Evolutionary conservation across 2,329 filamentous ascomycete species (phyloP).

Genomic region (Colletotrichum scovillei): DNA sequence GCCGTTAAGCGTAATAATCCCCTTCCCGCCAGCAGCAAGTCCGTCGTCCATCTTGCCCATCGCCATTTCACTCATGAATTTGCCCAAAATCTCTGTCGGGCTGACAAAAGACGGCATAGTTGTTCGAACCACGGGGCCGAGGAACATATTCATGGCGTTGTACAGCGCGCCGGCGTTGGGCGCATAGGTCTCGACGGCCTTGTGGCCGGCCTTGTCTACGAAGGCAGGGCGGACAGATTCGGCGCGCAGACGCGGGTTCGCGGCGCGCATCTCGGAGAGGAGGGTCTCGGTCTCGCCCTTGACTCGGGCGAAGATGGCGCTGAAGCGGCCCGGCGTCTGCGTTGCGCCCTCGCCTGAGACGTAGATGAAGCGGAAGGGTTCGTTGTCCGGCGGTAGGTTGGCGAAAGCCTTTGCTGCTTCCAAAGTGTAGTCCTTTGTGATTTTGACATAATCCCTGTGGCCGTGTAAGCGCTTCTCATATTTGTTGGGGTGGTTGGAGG

Average conservation of each 20-base stretch:
- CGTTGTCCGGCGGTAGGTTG: slow-evolving; percentile 51
- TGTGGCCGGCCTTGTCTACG: slow-evolving; percentile 63
- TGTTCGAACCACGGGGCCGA: slow-evolving; percentile 43
- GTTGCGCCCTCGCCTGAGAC: slow-evolving; percentile 75
- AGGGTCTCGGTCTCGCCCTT: slow-evolving; percentile 75
- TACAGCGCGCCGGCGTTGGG: slow-evolving; percentile 43
- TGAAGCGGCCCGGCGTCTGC: slow-evolving; percentile 64
- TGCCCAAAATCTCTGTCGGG: slow-evolving; percentile 57
- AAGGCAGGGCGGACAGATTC: slow-evolving; percentile 69
- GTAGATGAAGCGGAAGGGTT: slow-evolving; percentile 76
- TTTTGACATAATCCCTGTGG: slow-evolving; percentile 69
- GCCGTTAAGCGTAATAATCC: slow-evolving; percentile 46
- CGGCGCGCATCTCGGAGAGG: slow-evolving; percentile 63
- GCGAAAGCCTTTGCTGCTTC: slow-evolving; percentile 72
- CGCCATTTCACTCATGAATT: slow-evolving; percentile 57
- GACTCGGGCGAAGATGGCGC: slow-evolving; percentile 68
- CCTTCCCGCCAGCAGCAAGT: slow-evolving; percentile 41
- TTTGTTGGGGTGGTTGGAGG: not conserved
- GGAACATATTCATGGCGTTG: slow-evolving; percentile 12
- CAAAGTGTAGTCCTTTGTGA: slow-evolving; percentile 75
- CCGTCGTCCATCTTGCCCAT: slow-evolving; percentile 50
- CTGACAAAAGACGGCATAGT: slow-evolving; percentile 43
- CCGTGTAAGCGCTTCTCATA: not conserved
- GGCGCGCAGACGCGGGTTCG: slow-evolving; percentile 59
- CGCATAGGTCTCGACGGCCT: slow-evolving; percentile 54